Conservation (phyloP, 768 basidiomycete genomes). For the Termitomyces eurrhizus region DNA sequence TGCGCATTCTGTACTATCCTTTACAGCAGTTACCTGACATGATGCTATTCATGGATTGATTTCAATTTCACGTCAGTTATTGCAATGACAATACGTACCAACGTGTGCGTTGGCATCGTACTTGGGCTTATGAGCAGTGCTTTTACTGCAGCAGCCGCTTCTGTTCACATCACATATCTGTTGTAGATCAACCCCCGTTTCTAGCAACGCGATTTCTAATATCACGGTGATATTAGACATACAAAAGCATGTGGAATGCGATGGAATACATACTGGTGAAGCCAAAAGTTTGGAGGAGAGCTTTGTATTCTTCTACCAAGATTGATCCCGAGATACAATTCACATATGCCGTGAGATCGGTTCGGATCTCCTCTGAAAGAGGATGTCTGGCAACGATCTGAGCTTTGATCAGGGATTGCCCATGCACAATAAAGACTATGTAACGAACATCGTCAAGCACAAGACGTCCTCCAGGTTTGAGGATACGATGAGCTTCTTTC, state of each 20-base stretch:
- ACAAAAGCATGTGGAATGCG: background rate
- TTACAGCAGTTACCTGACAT: constrained; percentile 44
- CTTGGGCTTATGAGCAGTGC: constrained; percentile 1
- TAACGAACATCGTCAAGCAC: constrained; percentile 46
- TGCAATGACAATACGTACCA: constrained; percentile 25
- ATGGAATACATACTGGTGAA: constrained; percentile 31
- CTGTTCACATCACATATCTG: constrained; percentile 22
- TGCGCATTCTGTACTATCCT: constrained; percentile 18
- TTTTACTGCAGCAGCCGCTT: background rate
- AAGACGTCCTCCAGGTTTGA: constrained; percentile 56
- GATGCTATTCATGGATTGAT: constrained; percentile 27
- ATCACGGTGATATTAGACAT: background rate
- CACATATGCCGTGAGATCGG: constrained; percentile 37
- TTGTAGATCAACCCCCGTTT: constrained; percentile 38
- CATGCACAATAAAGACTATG: background rate
- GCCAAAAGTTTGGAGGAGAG: constrained; percentile 34
- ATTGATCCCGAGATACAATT: constrained; percentile 48
- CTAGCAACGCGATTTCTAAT: constrained; percentile 37
- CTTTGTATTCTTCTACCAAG: constrained; percentile 31
- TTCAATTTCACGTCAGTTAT: background rate
- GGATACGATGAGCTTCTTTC: constrained; percentile 43
- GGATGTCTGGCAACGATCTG: constrained; percentile 46
- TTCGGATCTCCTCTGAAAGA: constrained; percentile 37
- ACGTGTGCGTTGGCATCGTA: constrained; percentile 43
- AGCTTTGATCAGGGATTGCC: background rate